phyloP scores from a whole-genome alignment of 1,139 yeast genomes.

The Yarrowia galli region DNA sequence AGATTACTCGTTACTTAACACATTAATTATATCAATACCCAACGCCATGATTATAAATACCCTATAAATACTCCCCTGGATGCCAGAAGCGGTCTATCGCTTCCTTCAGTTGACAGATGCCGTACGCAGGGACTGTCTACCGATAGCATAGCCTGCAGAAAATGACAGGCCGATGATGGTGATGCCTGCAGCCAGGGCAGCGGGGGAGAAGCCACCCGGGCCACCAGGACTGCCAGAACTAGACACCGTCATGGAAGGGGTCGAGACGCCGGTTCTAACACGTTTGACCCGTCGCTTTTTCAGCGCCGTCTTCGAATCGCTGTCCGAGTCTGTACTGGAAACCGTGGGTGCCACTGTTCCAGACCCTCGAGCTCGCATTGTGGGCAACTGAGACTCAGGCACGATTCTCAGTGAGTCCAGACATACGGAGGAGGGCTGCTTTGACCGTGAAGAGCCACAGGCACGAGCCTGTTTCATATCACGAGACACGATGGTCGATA shows the following conservation, averaged over 20 bases:
- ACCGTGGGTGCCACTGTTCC: conserved; percentile 10
- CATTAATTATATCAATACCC: conserved; percentile 29
- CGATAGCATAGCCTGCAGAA: conserved; percentile 24
- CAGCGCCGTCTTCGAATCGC: conserved; percentile 4
- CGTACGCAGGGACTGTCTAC: conserved; percentile 27
- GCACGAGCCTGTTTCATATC: conserved; percentile 31
- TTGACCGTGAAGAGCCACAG: not conserved
- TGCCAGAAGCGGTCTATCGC: not conserved
- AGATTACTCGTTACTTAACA: not conserved
- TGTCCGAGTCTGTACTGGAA: conserved; percentile 29
- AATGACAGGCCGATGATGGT: conserved; percentile 26
- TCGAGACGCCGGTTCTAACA: not conserved
- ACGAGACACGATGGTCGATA: conserved; percentile 24
- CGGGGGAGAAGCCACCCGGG: conserved; percentile 33
- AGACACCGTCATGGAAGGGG: not conserved
- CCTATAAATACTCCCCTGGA: not conserved
- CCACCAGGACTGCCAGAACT: conserved; percentile 11
- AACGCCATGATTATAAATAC: conserved; percentile 21
- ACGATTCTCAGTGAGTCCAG: conserved; percentile 28
- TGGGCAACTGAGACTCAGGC: conserved; percentile 32
- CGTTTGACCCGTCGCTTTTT: conserved; percentile 21
- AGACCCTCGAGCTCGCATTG: conserved; percentile 11
- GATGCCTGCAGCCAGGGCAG: conserved; percentile 31
- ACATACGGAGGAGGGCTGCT: conserved; percentile 20
- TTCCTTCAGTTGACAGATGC: conserved; percentile 15